Base-by-base conservation (phyloP, 495 filamentous ascomycete species). In the Neurospora sp. region DNA sequence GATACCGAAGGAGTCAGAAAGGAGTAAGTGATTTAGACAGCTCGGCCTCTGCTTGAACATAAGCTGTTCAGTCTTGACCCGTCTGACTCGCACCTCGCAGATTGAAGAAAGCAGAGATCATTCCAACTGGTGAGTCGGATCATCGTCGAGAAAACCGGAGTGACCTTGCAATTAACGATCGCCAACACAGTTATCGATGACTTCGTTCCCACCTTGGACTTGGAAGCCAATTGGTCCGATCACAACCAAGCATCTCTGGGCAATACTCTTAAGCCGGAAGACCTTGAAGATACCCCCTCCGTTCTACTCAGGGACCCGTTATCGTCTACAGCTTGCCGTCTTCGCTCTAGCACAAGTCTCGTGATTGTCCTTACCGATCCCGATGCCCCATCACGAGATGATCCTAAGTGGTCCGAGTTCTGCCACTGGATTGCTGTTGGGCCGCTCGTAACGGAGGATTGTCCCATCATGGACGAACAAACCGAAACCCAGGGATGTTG, bases 331-430 rank as follows among this genome's bases (percentile, higher is more conserved):
- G 87, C 48, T 71, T 65, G 22, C 69, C 71, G 4, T 37, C 16
- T 44, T 41, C 39, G 27, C 48, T 27, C 73, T 71, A 3, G 27
- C 70, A 40, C 68, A 46, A 76, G 77, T 38, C 77, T 85, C 75
- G 79, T 83, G 22, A 74, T 91, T 69, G 78, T 84, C 46, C 79
- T 93, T 1, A 91, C 90, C 2, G 91, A 93, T 76, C 91, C 91
- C 0, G 91, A 93, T 77, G 91, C 91, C 0, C 90, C 90, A 0
- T 90, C 88, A 1, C 85, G 87, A 39, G 82, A 88, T 27, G 78
- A 91, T 74, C 89, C 90, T 18, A 84, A 89, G 76, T 91, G 87
- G 87, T 85, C 84, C n/a, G 88, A 93, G 78, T 87, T 91, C 79
- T 93, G 91, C 78, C 91, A 92, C 78, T 92, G 90, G 90, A 87